Evolutionary conservation across 148 eudicot genomes (phyloP), one percentile per base, ranked within the genome.

Genomic region (Cornus florida): DNA sequence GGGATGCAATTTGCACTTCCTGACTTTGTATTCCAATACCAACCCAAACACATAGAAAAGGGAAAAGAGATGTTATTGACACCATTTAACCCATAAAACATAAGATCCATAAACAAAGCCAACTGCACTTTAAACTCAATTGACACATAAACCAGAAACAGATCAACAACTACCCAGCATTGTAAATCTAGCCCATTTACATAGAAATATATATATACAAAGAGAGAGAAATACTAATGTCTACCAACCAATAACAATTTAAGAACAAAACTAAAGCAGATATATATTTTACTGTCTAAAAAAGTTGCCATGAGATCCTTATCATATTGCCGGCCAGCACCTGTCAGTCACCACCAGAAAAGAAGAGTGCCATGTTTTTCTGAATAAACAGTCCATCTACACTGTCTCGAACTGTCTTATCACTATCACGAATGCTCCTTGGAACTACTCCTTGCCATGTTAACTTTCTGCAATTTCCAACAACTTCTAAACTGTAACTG

Each of bases 391-490:
- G 82, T 32, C 91, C 91, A 41, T 88, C 91, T 60, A 84, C 68
- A 62, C 88, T 86, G 79, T 86, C 88, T 43, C 88, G 69, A 53
- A 86, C 87, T 16, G 82, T 82, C 73, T 60, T 80, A 12, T 86
- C 85, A 80, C 82, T 80, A n/a, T 86, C 91, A 7, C 87, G 84
- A 33, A 88, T 86, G 85, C 91, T 88, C 76, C 91, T 80, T 0
- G 91, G 91, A 70, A 86, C 80, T 28, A 28, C 0, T 7, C 88
- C 91, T 75, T 88, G 84, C 90, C 90, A 88, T 67, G 71, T 86
- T 69, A 88, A 53, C 79, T 86, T 86, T 69, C 88, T 82, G 43
- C 86, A 87, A 7, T 75, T 72, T 50, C 82, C 84, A 4, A 84
- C 85, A 22, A 88, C 87, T 80, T 88, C 91, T 53, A 88, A 70